Conservation (phyloP, 306 rosid species). For the Morella rubra region DNA sequence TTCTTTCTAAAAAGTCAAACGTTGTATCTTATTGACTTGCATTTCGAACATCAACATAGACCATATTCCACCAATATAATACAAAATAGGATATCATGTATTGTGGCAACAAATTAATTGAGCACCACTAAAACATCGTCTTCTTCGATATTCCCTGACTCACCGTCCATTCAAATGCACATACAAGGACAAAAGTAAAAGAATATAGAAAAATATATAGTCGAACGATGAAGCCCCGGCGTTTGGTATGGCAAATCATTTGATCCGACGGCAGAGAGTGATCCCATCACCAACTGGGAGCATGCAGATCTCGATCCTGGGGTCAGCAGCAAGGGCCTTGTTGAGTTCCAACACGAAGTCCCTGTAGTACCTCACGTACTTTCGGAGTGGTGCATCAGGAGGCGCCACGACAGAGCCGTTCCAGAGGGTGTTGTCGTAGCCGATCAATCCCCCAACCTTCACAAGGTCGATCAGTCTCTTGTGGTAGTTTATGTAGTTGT, state of each 20-base stretch:
- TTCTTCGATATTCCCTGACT: not conserved
- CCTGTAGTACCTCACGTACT: conserved; percentile 83
- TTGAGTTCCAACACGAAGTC: conserved; percentile 88
- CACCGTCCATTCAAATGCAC: not conserved
- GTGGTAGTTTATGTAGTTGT: conserved; percentile 91
- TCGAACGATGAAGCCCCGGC: not conserved
- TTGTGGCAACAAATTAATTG: not conserved
- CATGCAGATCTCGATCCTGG: conserved; percentile 87
- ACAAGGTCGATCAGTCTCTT: conserved; percentile 78
- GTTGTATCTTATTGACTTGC: not conserved
- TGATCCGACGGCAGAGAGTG: conserved; percentile 85
- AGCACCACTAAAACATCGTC: not conserved
- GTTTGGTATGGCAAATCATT: conserved; percentile 12
- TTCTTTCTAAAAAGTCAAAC: too few relatives aligned
- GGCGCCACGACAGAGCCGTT: conserved; percentile 93
- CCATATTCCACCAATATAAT: not conserved
- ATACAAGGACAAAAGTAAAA: not conserved
- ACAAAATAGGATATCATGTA: not conserved
- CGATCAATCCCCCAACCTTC: conserved; percentile 81
- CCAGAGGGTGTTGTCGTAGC: conserved; percentile 94
- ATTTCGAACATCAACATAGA: not conserved
- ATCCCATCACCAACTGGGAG: conserved; percentile 89
- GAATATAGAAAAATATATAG: not conserved
- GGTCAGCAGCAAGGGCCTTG: conserved; percentile 78
- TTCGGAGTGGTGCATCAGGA: conserved; percentile 76